phyloP scores from a whole-genome alignment of 2,329 filamentous ascomycete genomes.

The Colletotrichum gloeosporioides region DNA sequence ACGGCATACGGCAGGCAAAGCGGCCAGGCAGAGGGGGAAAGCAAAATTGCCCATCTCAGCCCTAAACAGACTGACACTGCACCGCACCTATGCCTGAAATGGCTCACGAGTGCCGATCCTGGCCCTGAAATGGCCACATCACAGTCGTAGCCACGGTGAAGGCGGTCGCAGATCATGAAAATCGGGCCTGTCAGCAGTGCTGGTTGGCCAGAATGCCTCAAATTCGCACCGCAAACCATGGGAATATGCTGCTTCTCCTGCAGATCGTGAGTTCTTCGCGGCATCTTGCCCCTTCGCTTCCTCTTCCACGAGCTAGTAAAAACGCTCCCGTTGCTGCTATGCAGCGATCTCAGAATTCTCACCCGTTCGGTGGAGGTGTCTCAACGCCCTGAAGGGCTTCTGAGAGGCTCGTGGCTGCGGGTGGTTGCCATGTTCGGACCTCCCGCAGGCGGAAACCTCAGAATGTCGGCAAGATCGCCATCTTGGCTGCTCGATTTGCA shows the following conservation, averaged over 20 bases:
- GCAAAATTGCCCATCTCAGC: background rate
- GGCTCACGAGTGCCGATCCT: background rate
- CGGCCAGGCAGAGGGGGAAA: background rate
- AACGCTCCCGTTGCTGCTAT: background rate
- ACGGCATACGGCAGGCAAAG: background rate
- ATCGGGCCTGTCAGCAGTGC: background rate
- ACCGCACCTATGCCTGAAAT: background rate
- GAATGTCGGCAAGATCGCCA: background rate
- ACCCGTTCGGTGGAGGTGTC: no score
- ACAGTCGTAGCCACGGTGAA: background rate
- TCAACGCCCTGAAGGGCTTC: background rate
- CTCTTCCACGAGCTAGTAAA: background rate
- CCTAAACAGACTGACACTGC: background rate
- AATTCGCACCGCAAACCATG: background rate
- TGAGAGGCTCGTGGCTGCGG: background rate
- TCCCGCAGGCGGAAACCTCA: background rate
- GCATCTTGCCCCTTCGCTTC: background rate
- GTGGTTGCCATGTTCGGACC: background rate
- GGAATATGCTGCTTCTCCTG: background rate
- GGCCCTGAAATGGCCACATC: background rate
- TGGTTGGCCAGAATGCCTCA: background rate
- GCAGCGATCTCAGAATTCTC: background rate
- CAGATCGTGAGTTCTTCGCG: background rate
- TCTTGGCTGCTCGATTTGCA: background rate
- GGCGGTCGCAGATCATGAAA: background rate